phyloP scores from a whole-genome alignment of 768 basidiomycete genomes.

The Leucocoprinus sp. region DNA sequence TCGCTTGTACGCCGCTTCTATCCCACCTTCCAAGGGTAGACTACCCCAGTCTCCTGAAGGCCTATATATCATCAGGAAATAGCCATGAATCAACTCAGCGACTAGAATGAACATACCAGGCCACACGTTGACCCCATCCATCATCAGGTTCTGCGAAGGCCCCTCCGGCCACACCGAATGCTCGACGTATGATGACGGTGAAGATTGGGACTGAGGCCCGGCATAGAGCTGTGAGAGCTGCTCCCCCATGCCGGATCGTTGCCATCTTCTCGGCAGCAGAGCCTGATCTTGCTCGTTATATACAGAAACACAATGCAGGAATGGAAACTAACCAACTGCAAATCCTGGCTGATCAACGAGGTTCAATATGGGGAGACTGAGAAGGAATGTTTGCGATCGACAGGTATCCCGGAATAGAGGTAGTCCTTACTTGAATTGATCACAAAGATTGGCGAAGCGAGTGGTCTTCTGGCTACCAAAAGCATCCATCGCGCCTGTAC shows the following conservation, averaged over 20 bases:
- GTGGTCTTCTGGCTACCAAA: slow-evolving; percentile 32
- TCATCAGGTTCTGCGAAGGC: slow-evolving; percentile 31
- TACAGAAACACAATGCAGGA: no score
- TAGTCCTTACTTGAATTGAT: slow-evolving; percentile 28
- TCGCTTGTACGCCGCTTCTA: slow-evolving; percentile 35
- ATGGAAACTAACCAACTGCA: slow-evolving; percentile 23
- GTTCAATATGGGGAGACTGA: slow-evolving; percentile 29
- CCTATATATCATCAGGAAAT: slow-evolving; percentile 15
- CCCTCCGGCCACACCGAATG: slow-evolving; percentile 33
- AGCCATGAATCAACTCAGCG: neutral
- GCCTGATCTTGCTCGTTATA: slow-evolving; percentile 12
- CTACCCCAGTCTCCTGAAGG: slow-evolving; percentile 36
- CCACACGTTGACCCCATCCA: slow-evolving; percentile 24
- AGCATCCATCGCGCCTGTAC: slow-evolving; percentile 30
- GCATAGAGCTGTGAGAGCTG: slow-evolving; percentile 29
- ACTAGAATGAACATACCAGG: slow-evolving; percentile 24
- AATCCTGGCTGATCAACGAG: slow-evolving; percentile 35
- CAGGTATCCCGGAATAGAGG: neutral
- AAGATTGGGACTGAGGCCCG: slow-evolving; percentile 29
- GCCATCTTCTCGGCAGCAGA: slow-evolving; percentile 29
- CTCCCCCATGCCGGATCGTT: slow-evolving; percentile 31
- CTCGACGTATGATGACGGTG: slow-evolving; percentile 29
- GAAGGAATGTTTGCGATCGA: neutral
- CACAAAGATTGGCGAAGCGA: slow-evolving; percentile 29
- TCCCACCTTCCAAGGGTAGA: slow-evolving; percentile 32